Base-by-base conservation (phyloP, 805 yeast species). In the Candida khao-thaluensis region DNA sequence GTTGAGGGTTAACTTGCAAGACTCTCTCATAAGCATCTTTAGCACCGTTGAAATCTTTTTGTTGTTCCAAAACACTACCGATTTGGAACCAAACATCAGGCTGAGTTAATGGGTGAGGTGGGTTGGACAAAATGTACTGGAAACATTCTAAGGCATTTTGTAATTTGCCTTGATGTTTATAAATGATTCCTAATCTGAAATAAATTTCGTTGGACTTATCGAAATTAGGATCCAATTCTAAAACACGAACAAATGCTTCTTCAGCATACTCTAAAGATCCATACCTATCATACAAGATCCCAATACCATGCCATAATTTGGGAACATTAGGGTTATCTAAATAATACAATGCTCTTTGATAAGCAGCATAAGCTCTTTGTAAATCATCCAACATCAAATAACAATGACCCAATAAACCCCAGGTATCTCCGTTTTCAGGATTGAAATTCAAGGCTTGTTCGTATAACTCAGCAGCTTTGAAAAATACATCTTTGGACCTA, bases 41-140 rank as follows among this genome's bases (percentile, higher is more conserved):
- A 2, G 99, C 98, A 26, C 90, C 87, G 46, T 74, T 78, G 76
- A 86, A 91, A 56, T 89, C 96, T 54, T 88, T 81, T 66, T 86
- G 91, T 57, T 85, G 95, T 61, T 93, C 99, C 52, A 93, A 74
- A 2, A 93, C 98, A 22, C 89, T 85, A 28, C 99, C 99, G 47
- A 93, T 85, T 66, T 93, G 99, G 69, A 93, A 93, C 98, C 98
- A 93, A 39, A 93, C 95, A 59, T 93, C 99, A 36, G 95, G 88
- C 59, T 88, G 96, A 33, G 97, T 90, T 48, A 93, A 71, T 1
- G 99, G 99, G 38, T 88, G 83, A 1, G 99, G 99, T 0, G 99
- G 98, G 62, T 82, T 84, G 42, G 81, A 73, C 49, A 93, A 66
- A 47, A 93, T 93, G 60, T 91, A 93, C 57, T 88, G 84, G 73